Conservation (phyloP, 2,329 filamentous ascomycete species). For the Hypoxylon sp. region DNA sequence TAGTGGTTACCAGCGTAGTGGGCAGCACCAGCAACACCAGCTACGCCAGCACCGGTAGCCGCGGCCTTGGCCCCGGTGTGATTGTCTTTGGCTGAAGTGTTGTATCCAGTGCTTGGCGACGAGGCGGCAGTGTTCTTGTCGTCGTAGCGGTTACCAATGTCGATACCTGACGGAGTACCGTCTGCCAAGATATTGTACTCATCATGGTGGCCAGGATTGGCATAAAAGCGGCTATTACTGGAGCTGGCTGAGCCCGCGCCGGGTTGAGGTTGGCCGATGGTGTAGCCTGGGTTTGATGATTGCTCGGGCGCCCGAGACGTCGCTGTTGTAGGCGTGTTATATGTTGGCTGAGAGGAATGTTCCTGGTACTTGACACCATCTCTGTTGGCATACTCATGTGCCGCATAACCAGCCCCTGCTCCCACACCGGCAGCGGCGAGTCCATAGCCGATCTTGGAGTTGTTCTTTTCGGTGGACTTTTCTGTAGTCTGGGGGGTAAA, state of each 20-base stretch:
- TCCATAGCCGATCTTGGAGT: constrained; percentile 28
- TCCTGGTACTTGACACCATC: constrained; percentile 1
- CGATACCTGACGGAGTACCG: constrained; percentile 48
- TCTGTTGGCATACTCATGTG: constrained; percentile 27
- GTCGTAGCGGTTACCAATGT: constrained; percentile 9
- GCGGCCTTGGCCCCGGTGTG: constrained; percentile 27
- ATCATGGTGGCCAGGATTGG: constrained; percentile 19
- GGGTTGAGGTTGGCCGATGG: constrained; percentile 16
- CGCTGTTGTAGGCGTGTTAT: constrained; percentile 5
- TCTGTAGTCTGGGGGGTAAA: constrained; percentile 16
- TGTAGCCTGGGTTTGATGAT: constrained; percentile 2
- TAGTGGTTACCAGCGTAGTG: constrained; percentile 15
- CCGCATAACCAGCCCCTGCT: constrained; percentile 34
- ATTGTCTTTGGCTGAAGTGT: constrained; percentile 4
- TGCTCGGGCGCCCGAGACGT: background rate
- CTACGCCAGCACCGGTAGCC: constrained; percentile 23
- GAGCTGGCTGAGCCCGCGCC: background rate
- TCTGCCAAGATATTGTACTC: constrained; percentile 45
- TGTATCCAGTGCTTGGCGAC: background rate
- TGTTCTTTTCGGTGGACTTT: constrained; percentile 9
- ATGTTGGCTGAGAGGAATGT: constrained; percentile 7
- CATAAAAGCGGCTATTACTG: background rate
- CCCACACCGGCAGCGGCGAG: constrained; percentile 29
- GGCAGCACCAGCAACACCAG: constrained; percentile 16
- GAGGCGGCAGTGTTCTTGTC: constrained; percentile 1